These are phyloP conservation scores for Toxicodendron radicans DNA, from an alignment of 345 rosid species.

Conservation along the genomic window DNA sequence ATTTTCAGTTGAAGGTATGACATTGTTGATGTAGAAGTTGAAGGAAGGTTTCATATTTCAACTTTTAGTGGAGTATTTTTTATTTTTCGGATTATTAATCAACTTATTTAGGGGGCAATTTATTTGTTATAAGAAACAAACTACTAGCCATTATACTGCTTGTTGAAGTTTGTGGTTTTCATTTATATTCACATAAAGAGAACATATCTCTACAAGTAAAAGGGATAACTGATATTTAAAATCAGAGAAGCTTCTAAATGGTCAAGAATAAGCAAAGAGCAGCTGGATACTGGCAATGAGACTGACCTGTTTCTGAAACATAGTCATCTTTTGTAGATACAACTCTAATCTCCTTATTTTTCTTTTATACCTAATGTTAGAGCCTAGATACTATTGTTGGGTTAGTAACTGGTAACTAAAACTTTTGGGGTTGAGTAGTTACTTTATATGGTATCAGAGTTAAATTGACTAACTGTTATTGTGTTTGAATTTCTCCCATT, in stretches of 20 bases:
- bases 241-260: slow-evolving; percentile 1
- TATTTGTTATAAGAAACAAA: not conserved
- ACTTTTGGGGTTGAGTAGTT: not conserved
- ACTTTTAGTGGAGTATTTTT: not conserved
- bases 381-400: not conserved
- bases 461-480: not conserved
- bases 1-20: slow-evolving; percentile 80
- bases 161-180: slow-evolving; percentile 1
- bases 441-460: not conserved
- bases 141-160: slow-evolving; percentile 2
- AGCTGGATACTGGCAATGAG: slow-evolving; percentile 1
- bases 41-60: not conserved
- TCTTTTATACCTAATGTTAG: not conserved
- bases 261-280: slow-evolving; percentile 13
- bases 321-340: not conserved
- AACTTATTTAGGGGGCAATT: not conserved
- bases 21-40: slow-evolving; percentile 5
- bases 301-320: not conserved
- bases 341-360: not conserved
- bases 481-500: not conserved
- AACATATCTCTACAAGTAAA: not conserved
- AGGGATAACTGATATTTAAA: slow-evolving; percentile 3
- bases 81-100: not conserved
- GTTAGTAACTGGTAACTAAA: not conserved
- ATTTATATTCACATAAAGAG: not conserved